Conservation (phyloP, 2,329 filamentous ascomycete species). For the Aureobasidium sp. region DNA sequence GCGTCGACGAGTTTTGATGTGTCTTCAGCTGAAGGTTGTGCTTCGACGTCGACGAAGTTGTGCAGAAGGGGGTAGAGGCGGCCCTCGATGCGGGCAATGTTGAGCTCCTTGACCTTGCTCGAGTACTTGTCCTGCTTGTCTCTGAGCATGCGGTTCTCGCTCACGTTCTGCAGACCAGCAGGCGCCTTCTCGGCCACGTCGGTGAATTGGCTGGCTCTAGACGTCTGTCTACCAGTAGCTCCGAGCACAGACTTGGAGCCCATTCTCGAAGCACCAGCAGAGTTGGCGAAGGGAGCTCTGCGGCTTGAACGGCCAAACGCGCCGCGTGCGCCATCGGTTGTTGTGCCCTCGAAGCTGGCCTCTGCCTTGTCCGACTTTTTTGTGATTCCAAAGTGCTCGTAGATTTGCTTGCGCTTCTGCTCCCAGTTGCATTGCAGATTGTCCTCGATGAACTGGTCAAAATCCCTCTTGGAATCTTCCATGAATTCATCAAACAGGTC, state of each 20-base stretch:
- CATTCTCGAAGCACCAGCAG: constrained; percentile 47
- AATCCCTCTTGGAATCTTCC: constrained; percentile 80
- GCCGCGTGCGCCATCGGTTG: constrained; percentile 30
- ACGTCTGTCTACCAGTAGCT: constrained; percentile 54
- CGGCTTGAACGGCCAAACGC: constrained; percentile 47
- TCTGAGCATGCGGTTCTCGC: constrained; percentile 68
- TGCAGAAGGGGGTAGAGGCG: constrained; percentile 66
- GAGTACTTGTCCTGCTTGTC: constrained; percentile 81
- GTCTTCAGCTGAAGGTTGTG: constrained; percentile 59
- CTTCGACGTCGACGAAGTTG: constrained; percentile 69
- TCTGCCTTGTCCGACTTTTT: constrained; percentile 33
- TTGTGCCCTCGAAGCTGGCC: constrained; percentile 27
- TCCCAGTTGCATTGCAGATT: constrained; percentile 96
- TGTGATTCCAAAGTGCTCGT: constrained; percentile 87
- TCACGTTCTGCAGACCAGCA: constrained; percentile 40
- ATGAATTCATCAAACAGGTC: constrained; percentile 90
- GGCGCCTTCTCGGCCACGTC: constrained; percentile 42
- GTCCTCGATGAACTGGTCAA: constrained; percentile 89
- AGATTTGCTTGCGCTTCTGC: constrained; percentile 83
- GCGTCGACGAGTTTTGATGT: constrained; percentile 63
- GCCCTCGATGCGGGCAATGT: constrained; percentile 61
- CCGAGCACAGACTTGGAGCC: constrained; percentile 85
- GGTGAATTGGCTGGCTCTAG: constrained; percentile 30
- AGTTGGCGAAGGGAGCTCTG: constrained; percentile 34
- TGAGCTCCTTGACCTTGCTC: constrained; percentile 71